Base-by-base conservation (phyloP, 176 grass and related monocot species). In the Musa schizocarpa region DNA sequence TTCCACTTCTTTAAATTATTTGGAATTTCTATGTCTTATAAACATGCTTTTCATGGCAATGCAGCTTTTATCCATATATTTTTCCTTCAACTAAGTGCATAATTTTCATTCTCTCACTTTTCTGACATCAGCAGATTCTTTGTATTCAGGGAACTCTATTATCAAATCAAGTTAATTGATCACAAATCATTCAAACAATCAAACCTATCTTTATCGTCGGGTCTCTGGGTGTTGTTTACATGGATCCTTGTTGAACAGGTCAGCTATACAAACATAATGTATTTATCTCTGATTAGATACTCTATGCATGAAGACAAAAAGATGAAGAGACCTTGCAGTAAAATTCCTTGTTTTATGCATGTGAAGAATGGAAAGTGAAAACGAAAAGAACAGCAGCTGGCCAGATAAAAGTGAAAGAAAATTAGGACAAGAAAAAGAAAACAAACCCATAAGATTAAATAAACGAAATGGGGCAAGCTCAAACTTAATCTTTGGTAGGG, bases 381-480 rank as follows among this genome's bases (percentile, higher is more conserved):
- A 27, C 67, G 11, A 50, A 50, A 69, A 50, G 9, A 70, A 11
- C 68, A 70, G 48, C 2, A 50, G 19, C 17, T n/a, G 51, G 4
- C 9, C 13, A 12, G 4, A 20, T 69, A 9, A 29, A 49, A 64
- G 29, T 58, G 21, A 77, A 77, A 76, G 22, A 13, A 57, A 69
- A 74, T 17, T 74, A 27, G 52, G 13, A 13, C 9, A 71, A 64
- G 55, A 50, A 74, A 49, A 76, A 78, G 52, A 13, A 19, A 27
- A 23, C 52, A 75, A 83, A 97, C 94, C 88, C 94, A 97, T 97
- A 74, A 97, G 85, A 80, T 98, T 98, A 78, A 98, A 98, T 10
- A 93, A 61, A 2, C 90, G 85, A 81, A 97, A 97, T 9, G 92
- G 82, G 0, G 90, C 88, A 1, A 97, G 80, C 81, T 91, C 90